Evolutionary conservation across 1,284 basidiomycete species (phyloP).

Genomic region (Tilletia indica): DNA sequence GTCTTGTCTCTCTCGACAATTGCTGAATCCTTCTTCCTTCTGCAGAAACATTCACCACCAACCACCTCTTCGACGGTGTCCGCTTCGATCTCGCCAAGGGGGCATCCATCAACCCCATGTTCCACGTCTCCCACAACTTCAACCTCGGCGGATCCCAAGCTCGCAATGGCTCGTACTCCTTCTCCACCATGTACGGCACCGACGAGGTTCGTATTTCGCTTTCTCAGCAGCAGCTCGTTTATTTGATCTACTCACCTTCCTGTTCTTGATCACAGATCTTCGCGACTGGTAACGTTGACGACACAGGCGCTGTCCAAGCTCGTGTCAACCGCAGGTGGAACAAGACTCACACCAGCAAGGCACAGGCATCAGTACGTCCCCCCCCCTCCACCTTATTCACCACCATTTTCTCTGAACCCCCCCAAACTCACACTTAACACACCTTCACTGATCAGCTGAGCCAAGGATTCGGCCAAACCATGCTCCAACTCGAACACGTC

Average conservation of each 20-base stretch:
- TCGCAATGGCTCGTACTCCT: constrained; percentile 74
- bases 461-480: constrained; percentile 34
- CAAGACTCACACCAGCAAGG: constrained; percentile 74
- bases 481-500: constrained; percentile 87
- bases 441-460: background rate
- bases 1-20: too few species aligned
- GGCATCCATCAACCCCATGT: constrained; percentile 86
- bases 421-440: background rate
- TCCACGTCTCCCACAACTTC: constrained; percentile 98
- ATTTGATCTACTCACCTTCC: too few species aligned
- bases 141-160: constrained; percentile 67
- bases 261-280: constrained; percentile 65
- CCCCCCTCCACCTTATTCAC: constrained; percentile 37
- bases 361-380: constrained; percentile 62
- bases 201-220: constrained; percentile 65
- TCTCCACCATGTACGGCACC: constrained; percentile 88
- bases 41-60: constrained; percentile 62
- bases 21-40: too few species aligned
- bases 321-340: constrained; percentile 89
- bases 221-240: too few species aligned
- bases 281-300: constrained; percentile 89
- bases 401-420: constrained; percentile 68
- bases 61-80: constrained; percentile 95
- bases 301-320: constrained; percentile 84
- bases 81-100: constrained; percentile 94